phyloP scores from a whole-genome alignment of 2,329 filamentous ascomycete genomes.

The Eutypella sp. region DNA sequence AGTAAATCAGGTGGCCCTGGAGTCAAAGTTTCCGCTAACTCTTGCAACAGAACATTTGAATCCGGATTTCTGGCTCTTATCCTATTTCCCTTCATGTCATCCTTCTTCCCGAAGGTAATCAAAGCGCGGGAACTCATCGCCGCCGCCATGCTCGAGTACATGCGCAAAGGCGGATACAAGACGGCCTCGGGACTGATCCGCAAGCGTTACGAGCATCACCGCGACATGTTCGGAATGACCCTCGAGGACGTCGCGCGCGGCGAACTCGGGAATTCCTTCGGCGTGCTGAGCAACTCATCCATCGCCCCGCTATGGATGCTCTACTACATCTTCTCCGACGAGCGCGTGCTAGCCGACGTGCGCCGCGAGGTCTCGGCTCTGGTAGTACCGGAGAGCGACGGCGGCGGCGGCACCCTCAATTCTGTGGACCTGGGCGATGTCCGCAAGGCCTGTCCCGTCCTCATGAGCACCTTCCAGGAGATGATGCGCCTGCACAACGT shows the following conservation, averaged over 20 bases:
- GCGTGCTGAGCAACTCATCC: constrained; percentile 17
- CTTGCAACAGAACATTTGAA: constrained; percentile 11
- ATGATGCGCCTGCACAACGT: constrained; percentile 5
- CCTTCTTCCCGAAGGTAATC: constrained; percentile 4
- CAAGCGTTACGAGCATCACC: constrained; percentile 19
- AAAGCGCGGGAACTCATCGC: constrained; percentile 10
- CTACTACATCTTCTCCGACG: constrained; percentile 19
- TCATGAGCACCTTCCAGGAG: constrained; percentile 5
- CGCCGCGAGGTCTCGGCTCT: constrained; percentile 14
- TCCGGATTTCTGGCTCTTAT: constrained; percentile 12
- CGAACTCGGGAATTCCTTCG: constrained; percentile 22
- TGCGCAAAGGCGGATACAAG: constrained; percentile 16
- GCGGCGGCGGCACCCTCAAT: too few relatives aligned
- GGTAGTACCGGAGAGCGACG: too few relatives aligned
- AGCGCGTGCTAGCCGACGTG: constrained; percentile 15
- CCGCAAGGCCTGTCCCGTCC: constrained; percentile 4
- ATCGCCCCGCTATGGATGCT: constrained; percentile 20
- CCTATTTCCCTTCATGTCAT: constrained; percentile 8
- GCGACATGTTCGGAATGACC: constrained; percentile 9
- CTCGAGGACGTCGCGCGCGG: constrained; percentile 20
- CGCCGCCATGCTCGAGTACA: constrained; percentile 15
- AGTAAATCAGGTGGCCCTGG: too few relatives aligned
- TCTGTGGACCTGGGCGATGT: too few relatives aligned
- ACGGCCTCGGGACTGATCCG: constrained; percentile 17
- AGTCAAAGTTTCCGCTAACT: constrained; percentile 3